Evolutionary conservation across 805 yeast species (phyloP).

Genomic region (Grigorovia yakushimaensis): DNA sequence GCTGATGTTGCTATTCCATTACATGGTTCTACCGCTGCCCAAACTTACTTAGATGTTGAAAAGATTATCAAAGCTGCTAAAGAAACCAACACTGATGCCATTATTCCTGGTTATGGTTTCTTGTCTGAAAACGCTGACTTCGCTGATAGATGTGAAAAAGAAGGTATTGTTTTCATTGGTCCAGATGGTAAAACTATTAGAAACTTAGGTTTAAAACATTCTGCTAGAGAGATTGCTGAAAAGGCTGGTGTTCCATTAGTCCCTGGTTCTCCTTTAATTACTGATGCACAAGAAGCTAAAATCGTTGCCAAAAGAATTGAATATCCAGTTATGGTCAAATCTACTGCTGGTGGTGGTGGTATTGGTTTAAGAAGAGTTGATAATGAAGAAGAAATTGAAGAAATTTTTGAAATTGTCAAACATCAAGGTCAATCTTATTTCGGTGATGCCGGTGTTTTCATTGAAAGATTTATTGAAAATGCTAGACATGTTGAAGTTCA

Average conservation of each 20-base stretch:
- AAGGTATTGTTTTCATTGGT: constrained; percentile 90
- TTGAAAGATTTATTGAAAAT: constrained; percentile 89
- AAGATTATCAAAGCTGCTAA: constrained; percentile 83
- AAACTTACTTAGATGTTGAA: constrained; percentile 78
- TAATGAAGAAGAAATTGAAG: constrained; percentile 64
- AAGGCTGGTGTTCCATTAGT: constrained; percentile 91
- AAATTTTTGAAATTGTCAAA: constrained; percentile 81
- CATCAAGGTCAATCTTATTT: constrained; percentile 91
- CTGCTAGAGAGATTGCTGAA: constrained; percentile 89
- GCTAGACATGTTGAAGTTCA: constrained; percentile 96
- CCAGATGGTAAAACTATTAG: constrained; percentile 92
- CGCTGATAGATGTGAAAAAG: constrained; percentile 74
- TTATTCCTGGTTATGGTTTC: constrained; percentile 96
- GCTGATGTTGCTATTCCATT: constrained; percentile 80
- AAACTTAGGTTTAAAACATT: constrained; percentile 85
- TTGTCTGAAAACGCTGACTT: constrained; percentile 93
- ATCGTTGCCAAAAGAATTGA: constrained; percentile 62
- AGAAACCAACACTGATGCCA: constrained; percentile 80
- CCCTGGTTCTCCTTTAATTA: constrained; percentile 89
- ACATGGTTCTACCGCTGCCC: constrained; percentile 77
- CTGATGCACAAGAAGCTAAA: constrained; percentile 62
- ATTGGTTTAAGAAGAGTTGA: constrained; percentile 94
- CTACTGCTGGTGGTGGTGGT: constrained; percentile 99
- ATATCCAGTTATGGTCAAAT: constrained; percentile 92
- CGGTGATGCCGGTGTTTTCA: constrained; percentile 91